Percentiles rank a stretch among this genome's conserved stretches.
Evolutionary conservation across 768 basidiomycete genomes (phyloP).

Genomic region (Tylopilus vinaceipallidus): DNA sequence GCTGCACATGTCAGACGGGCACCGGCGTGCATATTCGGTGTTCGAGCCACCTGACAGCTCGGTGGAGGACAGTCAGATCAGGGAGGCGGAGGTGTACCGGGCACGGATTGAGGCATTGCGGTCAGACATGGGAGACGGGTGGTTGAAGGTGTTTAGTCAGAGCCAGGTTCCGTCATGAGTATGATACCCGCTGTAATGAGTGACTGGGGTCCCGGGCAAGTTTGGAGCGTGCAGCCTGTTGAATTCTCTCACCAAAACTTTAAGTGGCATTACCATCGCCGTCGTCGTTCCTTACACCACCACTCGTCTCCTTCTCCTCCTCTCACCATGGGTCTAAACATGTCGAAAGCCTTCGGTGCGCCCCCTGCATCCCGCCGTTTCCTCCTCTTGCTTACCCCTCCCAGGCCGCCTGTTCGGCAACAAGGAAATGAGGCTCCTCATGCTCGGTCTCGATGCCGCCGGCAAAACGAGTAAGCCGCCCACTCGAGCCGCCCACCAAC

Average conservation of each 20-base stretch:
- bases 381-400: constrained; percentile 3
- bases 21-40: constrained; percentile 34
- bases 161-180: constrained; percentile 35
- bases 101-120: constrained; percentile 78
- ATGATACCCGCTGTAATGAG: constrained; percentile 13
- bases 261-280: constrained; percentile 29
- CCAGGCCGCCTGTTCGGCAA: constrained; percentile 93
- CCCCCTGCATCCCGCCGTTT: not conserved
- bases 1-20: constrained; percentile 14
- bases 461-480: constrained; percentile 90
- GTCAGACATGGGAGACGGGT: constrained; percentile 86
- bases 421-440: constrained; percentile 97
- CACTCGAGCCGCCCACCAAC: not conserved
- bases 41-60: constrained; percentile 50
- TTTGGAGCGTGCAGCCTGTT: constrained; percentile 16
- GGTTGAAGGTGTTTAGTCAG: constrained; percentile 83
- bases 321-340: constrained; percentile 74
- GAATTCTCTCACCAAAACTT: constrained; percentile 28
- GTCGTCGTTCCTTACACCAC: constrained; percentile 65
- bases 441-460: constrained; percentile 96
- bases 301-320: constrained; percentile 12
- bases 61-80: constrained; percentile 31
- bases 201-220: constrained; percentile 29
- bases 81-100: constrained; percentile 70
- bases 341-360: constrained; percentile 81